Conservation (phyloP, 169 alveolate genomes). For the Miamiensis avidus region DNA sequence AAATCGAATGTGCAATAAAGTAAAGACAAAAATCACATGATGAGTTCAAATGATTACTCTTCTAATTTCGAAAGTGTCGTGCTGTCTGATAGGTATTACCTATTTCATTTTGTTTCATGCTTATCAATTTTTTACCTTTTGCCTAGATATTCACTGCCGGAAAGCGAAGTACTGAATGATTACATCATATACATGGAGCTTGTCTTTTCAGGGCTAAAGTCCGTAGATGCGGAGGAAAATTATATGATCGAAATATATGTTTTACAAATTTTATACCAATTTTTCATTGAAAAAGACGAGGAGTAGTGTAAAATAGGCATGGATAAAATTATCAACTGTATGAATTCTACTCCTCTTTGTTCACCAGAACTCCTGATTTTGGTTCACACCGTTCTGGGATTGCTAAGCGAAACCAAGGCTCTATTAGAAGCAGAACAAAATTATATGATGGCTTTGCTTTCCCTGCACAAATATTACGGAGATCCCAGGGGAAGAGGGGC, state of each 20-base stretch:
- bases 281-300: slow-evolving; percentile 41
- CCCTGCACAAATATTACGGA: slow-evolving; percentile 44
- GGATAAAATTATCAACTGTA: slow-evolving; percentile 16
- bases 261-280: slow-evolving; percentile 24
- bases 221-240: slow-evolving; percentile 47
- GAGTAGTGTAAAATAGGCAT: background rate
- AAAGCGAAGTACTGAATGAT: slow-evolving; percentile 42
- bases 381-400: slow-evolving; percentile 43
- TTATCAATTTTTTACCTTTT: no score
- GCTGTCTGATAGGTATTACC: no score
- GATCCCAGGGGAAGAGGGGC: slow-evolving; percentile 74
- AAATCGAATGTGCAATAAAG: no score
- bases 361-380: slow-evolving; percentile 50
- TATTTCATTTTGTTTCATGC: no score
- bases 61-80: no score
- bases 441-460: slow-evolving; percentile 50
- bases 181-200: slow-evolving; percentile 42
- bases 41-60: no score
- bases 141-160: slow-evolving; percentile 9
- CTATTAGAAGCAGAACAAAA: slow-evolving; percentile 49
- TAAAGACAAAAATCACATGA: no score
- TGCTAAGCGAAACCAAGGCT: slow-evolving; percentile 42
- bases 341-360: slow-evolving; percentile 10
- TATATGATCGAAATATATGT: slow-evolving; percentile 51
- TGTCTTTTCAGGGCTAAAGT: slow-evolving; percentile 44